These are phyloP conservation scores for Serendipita sp. DNA, from an alignment of 768 basidiomycete genomes.

Conservation along the genomic window DNA sequence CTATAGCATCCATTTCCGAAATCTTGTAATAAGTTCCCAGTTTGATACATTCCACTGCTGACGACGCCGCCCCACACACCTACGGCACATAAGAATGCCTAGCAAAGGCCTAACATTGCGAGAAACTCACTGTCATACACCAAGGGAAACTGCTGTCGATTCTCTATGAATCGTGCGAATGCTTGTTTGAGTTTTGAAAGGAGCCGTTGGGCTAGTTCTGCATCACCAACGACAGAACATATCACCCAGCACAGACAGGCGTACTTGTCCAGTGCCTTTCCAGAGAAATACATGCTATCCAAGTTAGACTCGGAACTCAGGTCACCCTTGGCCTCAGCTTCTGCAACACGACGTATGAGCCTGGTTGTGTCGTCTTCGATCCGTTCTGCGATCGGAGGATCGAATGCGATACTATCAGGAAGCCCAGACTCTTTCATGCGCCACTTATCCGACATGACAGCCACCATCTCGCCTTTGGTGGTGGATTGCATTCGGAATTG, in stretches of 20 bases:
- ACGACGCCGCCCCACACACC: conserved; percentile 3
- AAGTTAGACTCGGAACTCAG: background rate
- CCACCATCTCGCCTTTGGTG: conserved; percentile 7
- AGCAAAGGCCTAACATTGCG: background rate
- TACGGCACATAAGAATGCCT: background rate
- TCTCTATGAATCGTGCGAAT: conserved; percentile 4
- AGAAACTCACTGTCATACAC: conserved; percentile 7
- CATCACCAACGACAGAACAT: background rate
- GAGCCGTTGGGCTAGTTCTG: background rate
- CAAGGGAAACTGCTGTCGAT: conserved; percentile 6
- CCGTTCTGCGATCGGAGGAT: background rate
- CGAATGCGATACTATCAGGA: background rate
- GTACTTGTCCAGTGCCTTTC: conserved; percentile 9
- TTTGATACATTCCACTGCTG: background rate
- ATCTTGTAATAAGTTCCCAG: conserved; percentile 3
- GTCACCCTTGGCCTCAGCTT: background rate
- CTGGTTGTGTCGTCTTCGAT: background rate
- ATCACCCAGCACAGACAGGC: conserved; percentile 2
- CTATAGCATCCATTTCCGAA: conserved; percentile 8
- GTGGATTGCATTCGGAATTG: conserved; percentile 7
- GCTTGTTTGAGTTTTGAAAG: conserved; percentile 4
- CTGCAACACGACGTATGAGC: background rate
- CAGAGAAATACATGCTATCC: conserved; percentile 8
- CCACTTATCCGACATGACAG: conserved; percentile 1
- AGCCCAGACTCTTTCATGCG: background rate